Percentiles rank a stretch among this genome's conserved stretches.
Conservation (phyloP, 2,329 filamentous ascomycete species). For the Neodidymelliopsis sp. region DNA sequence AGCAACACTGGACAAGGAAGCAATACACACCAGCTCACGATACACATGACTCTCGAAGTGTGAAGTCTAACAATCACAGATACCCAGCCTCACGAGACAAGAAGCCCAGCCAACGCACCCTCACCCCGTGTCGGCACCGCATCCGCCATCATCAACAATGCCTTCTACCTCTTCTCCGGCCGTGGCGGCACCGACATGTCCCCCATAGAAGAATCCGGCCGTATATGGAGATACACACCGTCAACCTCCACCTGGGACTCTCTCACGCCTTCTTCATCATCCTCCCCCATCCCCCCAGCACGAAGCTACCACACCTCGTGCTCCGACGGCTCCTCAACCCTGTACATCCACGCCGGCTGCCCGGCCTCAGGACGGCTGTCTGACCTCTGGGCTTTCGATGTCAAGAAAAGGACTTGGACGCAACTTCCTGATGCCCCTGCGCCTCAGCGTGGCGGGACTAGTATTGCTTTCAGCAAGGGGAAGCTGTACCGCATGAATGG, state of each 20-base stretch:
- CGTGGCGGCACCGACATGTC: constrained; percentile 73
- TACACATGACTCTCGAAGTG: no score
- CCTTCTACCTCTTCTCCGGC: constrained; percentile 83
- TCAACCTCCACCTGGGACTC: constrained; percentile 68
- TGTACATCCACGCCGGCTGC: constrained; percentile 81
- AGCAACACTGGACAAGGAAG: no score
- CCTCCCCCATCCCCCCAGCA: constrained; percentile 64
- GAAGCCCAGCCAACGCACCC: constrained; percentile 58
- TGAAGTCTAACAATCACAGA: constrained; percentile 51
- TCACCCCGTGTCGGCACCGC: constrained; percentile 76
- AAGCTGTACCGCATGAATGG: constrained; percentile 82
- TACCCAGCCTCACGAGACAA: constrained; percentile 44
- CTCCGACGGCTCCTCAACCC: constrained; percentile 70
- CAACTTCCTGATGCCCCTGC: constrained; percentile 72
- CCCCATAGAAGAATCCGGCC: constrained; percentile 75
- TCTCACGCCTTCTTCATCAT: constrained; percentile 62
- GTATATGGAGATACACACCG: constrained; percentile 79
- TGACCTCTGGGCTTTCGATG: constrained; percentile 82
- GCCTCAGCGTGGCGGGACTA: constrained; percentile 70
- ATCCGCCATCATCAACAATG: constrained; percentile 70
- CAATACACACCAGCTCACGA: no score
- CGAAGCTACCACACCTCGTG: constrained; percentile 76
- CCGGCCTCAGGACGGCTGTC: constrained; percentile 67
- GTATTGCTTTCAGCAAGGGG: constrained; percentile 69
- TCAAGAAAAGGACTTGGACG: constrained; percentile 70